These are phyloP conservation scores for Nemophila menziesii DNA, from an alignment of 257 asterid species.

Conservation along the genomic window DNA sequence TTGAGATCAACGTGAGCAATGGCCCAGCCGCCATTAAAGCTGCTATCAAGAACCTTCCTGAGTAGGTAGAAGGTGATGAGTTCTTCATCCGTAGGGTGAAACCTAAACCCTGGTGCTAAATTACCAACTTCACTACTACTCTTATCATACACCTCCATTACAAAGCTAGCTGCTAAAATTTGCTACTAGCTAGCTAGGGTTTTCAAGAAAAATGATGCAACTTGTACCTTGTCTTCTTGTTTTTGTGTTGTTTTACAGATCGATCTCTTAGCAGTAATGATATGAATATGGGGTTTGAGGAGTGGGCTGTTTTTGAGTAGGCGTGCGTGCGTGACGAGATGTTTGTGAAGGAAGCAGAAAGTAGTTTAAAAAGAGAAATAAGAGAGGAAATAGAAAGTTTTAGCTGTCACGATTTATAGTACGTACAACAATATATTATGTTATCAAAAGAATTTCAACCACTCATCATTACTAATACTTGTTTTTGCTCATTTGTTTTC, in stretches of 20 bases:
- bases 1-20: conserved; percentile 82
- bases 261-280: conserved; percentile 27
- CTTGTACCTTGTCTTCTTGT: conserved; percentile 19
- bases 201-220: conserved; percentile 9
- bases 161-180: not conserved
- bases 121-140: conserved; percentile 23
- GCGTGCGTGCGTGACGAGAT: conserved; percentile 92
- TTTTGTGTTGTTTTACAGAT: conserved; percentile 14
- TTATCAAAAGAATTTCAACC: too few relatives aligned
- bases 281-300: conserved; percentile 26
- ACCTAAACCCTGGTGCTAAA: conserved; percentile 78
- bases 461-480: too few relatives aligned
- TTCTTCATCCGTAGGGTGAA: conserved; percentile 89
- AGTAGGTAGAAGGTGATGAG: conserved; percentile 68
- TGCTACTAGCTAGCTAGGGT: not conserved
- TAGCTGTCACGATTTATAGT: too few relatives aligned
- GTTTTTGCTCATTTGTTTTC: too few relatives aligned
- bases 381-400: not conserved
- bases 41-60: conserved; percentile 59
- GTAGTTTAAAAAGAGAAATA: conserved; percentile 30
- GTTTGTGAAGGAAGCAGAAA: conserved; percentile 74
- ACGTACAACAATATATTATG: too few relatives aligned
- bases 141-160: conserved; percentile 40
- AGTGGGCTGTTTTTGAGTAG: conserved; percentile 31
- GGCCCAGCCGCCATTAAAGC: conserved; percentile 49